A percentile compares a stretch with the other conserved stretches of the same genome.
phyloP scores from a whole-genome alignment of 2,329 filamentous ascomycete species.

The Fusarium pseudograminearum region DNA sequence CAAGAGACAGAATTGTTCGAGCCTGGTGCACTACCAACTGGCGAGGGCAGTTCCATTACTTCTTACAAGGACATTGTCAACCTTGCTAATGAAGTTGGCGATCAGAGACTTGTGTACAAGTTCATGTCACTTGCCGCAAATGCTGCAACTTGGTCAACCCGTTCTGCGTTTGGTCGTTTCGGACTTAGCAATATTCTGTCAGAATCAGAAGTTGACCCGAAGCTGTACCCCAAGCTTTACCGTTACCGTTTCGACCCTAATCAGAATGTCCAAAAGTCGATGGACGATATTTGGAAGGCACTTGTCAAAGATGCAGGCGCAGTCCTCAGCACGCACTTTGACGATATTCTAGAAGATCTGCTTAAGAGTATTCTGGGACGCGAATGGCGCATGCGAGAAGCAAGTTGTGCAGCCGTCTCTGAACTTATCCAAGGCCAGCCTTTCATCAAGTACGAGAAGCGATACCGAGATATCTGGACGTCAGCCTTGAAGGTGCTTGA shows the following conservation, averaged over 20 bases:
- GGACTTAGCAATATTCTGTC: constrained; percentile 92
- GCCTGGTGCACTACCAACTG: constrained; percentile 87
- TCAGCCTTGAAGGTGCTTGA: constrained; percentile 91
- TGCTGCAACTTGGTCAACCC: constrained; percentile 96
- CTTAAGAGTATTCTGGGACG: constrained; percentile 87
- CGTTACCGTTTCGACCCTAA: constrained; percentile 97
- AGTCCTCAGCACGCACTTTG: constrained; percentile 84
- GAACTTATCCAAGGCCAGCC: constrained; percentile 87
- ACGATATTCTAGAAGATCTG: constrained; percentile 88
- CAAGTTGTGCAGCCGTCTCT: constrained; percentile 88
- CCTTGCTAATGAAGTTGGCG: constrained; percentile 94
- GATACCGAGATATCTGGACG: constrained; percentile 87
- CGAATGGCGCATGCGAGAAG: constrained; percentile 94
- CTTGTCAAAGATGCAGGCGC: constrained; percentile 88
- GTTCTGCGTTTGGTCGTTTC: constrained; percentile 94
- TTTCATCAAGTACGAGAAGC: constrained; percentile 81
- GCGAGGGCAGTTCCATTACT: constrained; percentile 88
- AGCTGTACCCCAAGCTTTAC: constrained; percentile 94
- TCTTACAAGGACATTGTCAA: constrained; percentile 98
- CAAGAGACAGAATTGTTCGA: constrained; percentile 95
- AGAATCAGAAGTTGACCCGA: constrained; percentile 88
- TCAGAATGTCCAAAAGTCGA: constrained; percentile 89
- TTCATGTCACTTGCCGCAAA: constrained; percentile 98
- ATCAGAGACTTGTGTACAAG: constrained; percentile 95
- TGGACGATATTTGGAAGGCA: constrained; percentile 98